Evolutionary conservation across 1,139 yeast genomes (phyloP).

Genomic region (Geotrichum carabidarum): DNA sequence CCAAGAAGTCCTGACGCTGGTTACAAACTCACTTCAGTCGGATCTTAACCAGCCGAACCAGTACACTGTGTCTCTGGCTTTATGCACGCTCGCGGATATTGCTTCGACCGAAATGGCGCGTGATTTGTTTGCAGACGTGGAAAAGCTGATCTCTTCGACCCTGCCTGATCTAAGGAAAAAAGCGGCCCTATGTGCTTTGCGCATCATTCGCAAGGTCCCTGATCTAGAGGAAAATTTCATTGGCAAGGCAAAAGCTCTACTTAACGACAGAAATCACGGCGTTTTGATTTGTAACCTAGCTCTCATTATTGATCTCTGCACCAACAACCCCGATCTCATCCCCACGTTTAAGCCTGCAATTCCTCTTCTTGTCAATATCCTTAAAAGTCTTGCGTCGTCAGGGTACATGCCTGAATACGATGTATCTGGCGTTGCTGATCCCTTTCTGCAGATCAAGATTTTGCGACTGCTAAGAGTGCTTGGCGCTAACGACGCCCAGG

Average conservation of each 20-base stretch:
- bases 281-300: conserved; percentile 66
- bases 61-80: conserved; percentile 79
- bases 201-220: conserved; percentile 56
- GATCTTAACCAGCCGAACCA: conserved; percentile 91
- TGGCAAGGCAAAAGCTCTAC: conserved; percentile 49
- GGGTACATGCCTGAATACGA: conserved; percentile 89
- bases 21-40: conserved; percentile 81
- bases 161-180: conserved; percentile 77
- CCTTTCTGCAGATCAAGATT: conserved; percentile 73
- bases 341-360: conserved; percentile 36
- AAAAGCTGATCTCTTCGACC: conserved; percentile 54
- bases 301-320: conserved; percentile 54
- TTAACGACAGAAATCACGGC: conserved; percentile 67
- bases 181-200: conserved; percentile 67
- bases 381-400: conserved; percentile 56
- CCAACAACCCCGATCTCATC: conserved; percentile 42
- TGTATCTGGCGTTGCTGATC: conserved; percentile 81
- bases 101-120: conserved; percentile 90
- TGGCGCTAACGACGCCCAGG: conserved; percentile 44
- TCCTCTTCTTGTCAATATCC: conserved; percentile 40
- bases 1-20: conserved; percentile 86
- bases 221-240: conserved; percentile 70
- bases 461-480: conserved; percentile 54
- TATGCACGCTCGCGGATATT: conserved; percentile 83
- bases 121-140: conserved; percentile 83